Percentiles rank a stretch among this genome's conserved stretches.
These are phyloP conservation scores for Tolypocladium nubicola DNA, from an alignment of 2,329 filamentous ascomycete genomes.

Conservation along the genomic window DNA sequence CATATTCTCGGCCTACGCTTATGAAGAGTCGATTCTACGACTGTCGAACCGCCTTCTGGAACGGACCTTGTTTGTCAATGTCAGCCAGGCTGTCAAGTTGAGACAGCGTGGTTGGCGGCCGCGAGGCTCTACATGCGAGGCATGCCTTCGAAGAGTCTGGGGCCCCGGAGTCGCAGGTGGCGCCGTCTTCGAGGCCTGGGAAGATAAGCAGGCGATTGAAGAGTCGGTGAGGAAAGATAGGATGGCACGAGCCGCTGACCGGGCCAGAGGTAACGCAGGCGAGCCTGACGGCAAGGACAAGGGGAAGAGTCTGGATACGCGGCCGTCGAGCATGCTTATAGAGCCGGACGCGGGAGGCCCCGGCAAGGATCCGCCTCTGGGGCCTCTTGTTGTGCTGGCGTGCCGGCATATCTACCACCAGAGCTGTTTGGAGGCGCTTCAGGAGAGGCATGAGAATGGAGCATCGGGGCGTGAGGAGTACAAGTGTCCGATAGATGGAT, in stretches of 20 bases:
- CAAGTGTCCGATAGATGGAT: constrained; percentile 48
- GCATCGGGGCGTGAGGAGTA: constrained; percentile 39
- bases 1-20: constrained; percentile 91
- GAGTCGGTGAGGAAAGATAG: constrained; percentile 32
- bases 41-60: constrained; percentile 82
- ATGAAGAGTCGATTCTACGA: constrained; percentile 80
- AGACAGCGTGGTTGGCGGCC: constrained; percentile 85
- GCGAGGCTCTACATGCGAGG: constrained; percentile 76
- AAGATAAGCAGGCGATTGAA: constrained; percentile 45
- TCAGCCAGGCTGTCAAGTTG: constrained; percentile 62
- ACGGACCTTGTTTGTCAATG: constrained; percentile 76
- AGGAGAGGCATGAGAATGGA: constrained; percentile 39
- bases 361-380: constrained; percentile 40
- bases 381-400: constrained; percentile 55
- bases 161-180: constrained; percentile 68
- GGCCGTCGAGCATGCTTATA: constrained; percentile 30
- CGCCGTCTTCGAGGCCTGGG: constrained; percentile 74
- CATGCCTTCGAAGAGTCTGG: constrained; percentile 75
- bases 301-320: constrained; percentile 30
- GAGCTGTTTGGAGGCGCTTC: constrained; percentile 55
- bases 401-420: constrained; percentile 64
- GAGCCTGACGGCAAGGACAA: constrained; percentile 26
- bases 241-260: constrained; percentile 24
- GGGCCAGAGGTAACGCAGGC: constrained; percentile 24
- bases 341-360: constrained; percentile 15